Evolutionary conservation across 2,329 filamentous ascomycete genomes (phyloP).

Genomic region (Xylariaceae sp.): DNA sequence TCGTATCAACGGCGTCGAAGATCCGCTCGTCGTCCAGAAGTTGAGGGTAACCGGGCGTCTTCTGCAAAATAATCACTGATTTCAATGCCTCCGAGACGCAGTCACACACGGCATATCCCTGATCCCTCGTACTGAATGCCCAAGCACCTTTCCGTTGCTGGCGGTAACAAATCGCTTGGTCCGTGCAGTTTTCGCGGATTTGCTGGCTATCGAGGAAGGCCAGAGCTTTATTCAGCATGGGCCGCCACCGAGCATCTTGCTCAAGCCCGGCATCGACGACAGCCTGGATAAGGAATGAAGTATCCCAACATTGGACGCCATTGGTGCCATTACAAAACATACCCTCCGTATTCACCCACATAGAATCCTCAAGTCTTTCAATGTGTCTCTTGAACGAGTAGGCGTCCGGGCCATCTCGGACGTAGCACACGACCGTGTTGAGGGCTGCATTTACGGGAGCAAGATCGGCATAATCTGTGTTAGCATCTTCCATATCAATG

Average conservation of each 20-base stretch:
- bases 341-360: slow-evolving; percentile 89
- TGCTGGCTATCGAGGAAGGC: slow-evolving; percentile 87
- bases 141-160: slow-evolving; percentile 89
- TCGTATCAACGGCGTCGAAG: slow-evolving; percentile 82
- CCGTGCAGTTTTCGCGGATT: slow-evolving; percentile 73
- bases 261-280: slow-evolving; percentile 73
- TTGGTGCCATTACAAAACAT: slow-evolving; percentile 96
- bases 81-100: slow-evolving; percentile 91
- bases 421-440: slow-evolving; percentile 83
- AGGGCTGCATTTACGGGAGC: slow-evolving; percentile 87
- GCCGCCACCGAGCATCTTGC: slow-evolving; percentile 68
- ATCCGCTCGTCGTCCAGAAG: slow-evolving; percentile 72
- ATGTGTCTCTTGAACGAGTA: slow-evolving; percentile 69
- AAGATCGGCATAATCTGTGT: slow-evolving; percentile 80
- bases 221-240: slow-evolving; percentile 78
- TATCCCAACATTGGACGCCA: slow-evolving; percentile 98
- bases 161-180: slow-evolving; percentile 78
- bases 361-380: slow-evolving; percentile 75
- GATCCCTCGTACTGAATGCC: slow-evolving; percentile 88
- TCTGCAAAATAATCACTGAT: slow-evolving; percentile 77
- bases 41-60: slow-evolving; percentile 66
- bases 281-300: slow-evolving; percentile 80
- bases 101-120: slow-evolving; percentile 94
- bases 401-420: slow-evolving; percentile 73
- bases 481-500: slow-evolving; percentile 85